phyloP scores from a whole-genome alignment of 768 basidiomycete species.

The Xerocomellus chrysenteron region DNA sequence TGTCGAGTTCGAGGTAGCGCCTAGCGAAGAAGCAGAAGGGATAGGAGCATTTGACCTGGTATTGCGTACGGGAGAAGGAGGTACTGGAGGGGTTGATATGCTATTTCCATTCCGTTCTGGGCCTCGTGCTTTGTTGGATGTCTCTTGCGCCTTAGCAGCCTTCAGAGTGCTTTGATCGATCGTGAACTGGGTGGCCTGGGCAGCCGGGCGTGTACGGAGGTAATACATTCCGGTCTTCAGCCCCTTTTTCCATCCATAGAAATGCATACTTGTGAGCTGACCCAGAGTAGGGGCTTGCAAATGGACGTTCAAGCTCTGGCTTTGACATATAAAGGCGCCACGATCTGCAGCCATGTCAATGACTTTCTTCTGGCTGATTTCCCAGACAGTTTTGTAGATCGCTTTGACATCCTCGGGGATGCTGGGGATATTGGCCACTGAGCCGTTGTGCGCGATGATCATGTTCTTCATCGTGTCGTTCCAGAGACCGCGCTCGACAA shows the following conservation, averaged over 20 bases:
- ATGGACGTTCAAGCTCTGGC: conserved; percentile 93
- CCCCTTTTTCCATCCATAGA: conserved; percentile 99
- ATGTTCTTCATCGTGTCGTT: conserved; percentile 99
- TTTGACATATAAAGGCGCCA: conserved; percentile 96
- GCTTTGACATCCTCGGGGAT: conserved; percentile 93
- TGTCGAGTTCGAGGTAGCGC: conserved; percentile 10
- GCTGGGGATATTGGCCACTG: conserved; percentile 79
- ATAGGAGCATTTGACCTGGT: conserved; percentile 36
- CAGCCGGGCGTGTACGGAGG: conserved; percentile 90
- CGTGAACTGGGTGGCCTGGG: conserved; percentile 97
- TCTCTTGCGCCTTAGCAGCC: conserved; percentile 39
- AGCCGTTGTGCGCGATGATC: conserved; percentile 96
- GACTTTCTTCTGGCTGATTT: conserved; percentile 97
- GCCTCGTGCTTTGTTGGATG: conserved; percentile 16
- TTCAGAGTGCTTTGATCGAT: conserved; percentile 81
- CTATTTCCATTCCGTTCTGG: conserved; percentile 14
- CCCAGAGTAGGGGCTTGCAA: conserved; percentile 84
- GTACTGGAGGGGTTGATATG: conserved; percentile 26
- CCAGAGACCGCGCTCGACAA: conserved; percentile 94
- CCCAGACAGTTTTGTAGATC: conserved; percentile 99
- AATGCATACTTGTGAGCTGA: conserved; percentile 95
- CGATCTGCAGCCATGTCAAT: conserved; percentile 99
- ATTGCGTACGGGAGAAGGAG: conserved; percentile 26
- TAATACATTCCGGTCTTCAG: conserved; percentile 99
- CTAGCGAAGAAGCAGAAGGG: conserved; percentile 19